Evolutionary conservation across 129 eudicot genomes (phyloP).

Genomic region (Smallanthus sonchifolius): DNA sequence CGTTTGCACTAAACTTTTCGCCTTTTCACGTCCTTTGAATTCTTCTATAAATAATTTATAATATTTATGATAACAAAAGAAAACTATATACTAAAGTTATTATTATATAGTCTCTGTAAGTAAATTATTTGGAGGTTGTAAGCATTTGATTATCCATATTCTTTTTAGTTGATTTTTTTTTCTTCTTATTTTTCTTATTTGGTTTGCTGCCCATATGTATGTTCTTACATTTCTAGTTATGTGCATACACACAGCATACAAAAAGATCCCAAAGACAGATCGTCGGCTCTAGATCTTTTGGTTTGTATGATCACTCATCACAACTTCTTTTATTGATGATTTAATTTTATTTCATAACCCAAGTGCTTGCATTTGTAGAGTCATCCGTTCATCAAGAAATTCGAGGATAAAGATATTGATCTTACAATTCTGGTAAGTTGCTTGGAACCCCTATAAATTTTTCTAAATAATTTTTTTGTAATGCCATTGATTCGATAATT

Average conservation of each 20-base stretch:
- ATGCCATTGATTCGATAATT: slow-evolving; percentile 15
- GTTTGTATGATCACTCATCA: slow-evolving; percentile 39
- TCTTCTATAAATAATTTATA: too few species aligned
- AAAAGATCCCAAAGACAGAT: slow-evolving; percentile 77
- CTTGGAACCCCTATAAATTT: slow-evolving; percentile 86
- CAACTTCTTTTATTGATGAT: not conserved
- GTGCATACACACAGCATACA: slow-evolving; percentile 61
- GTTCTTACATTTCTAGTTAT: slow-evolving; percentile 7
- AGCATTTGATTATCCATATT: not conserved
- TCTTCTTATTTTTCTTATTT: too few species aligned
- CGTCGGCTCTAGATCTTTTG: slow-evolving; percentile 77
- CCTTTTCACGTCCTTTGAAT: too few species aligned
- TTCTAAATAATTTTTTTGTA: slow-evolving; percentile 38
- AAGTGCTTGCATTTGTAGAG: slow-evolving; percentile 35
- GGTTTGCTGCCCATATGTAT: not conserved
- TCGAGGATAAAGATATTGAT: slow-evolving; percentile 94
- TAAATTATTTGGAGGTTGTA: not conserved
- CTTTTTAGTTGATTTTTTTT: not conserved
- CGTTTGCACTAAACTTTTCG: too few species aligned
- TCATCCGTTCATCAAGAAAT: slow-evolving; percentile 92
- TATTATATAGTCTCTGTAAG: not conserved
- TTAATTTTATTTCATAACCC: not conserved
- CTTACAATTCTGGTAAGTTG: slow-evolving; percentile 68
- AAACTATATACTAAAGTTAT: not conserved
- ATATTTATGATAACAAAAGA: too few species aligned